phyloP scores from a whole-genome alignment of 2,329 filamentous ascomycete species.

The Sclerotinia subarctica region DNA sequence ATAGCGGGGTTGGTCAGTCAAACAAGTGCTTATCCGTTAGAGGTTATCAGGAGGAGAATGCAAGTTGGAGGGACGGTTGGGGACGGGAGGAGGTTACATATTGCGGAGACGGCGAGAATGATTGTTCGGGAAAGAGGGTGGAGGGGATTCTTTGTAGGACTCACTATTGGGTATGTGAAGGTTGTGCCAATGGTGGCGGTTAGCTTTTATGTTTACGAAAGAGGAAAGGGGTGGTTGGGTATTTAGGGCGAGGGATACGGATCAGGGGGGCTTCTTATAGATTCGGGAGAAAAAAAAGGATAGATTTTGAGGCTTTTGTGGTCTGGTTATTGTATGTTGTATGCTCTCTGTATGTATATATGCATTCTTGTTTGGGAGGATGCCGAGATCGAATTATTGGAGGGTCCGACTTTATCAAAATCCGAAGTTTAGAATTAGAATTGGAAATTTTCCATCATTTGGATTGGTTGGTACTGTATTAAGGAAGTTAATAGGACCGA shows the following conservation, averaged over 20 bases:
- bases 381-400: not conserved
- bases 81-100: constrained; percentile 74
- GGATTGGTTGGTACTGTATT: not conserved
- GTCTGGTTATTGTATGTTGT: not conserved
- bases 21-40: constrained; percentile 87
- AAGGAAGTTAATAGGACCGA: not conserved
- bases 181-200: constrained; percentile 83
- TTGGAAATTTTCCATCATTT: not conserved
- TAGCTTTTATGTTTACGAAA: constrained; percentile 64
- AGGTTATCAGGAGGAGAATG: constrained; percentile 90
- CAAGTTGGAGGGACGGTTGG: constrained; percentile 94
- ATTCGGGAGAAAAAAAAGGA: not conserved
- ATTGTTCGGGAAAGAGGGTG: constrained; percentile 75
- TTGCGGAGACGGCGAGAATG: constrained; percentile 71
- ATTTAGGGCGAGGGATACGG: constrained; percentile 48
- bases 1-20: constrained; percentile 86
- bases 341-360: not conserved
- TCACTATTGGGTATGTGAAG: constrained; percentile 95
- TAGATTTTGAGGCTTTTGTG: not conserved
- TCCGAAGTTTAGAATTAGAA: not conserved
- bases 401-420: not conserved
- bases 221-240: constrained; percentile 59
- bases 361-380: constrained; percentile 1
- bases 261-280: too few relatives aligned
- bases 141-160: constrained; percentile 83